phyloP scores from a whole-genome alignment of 78 protist species.

The Dictyostelium purpureum region DNA sequence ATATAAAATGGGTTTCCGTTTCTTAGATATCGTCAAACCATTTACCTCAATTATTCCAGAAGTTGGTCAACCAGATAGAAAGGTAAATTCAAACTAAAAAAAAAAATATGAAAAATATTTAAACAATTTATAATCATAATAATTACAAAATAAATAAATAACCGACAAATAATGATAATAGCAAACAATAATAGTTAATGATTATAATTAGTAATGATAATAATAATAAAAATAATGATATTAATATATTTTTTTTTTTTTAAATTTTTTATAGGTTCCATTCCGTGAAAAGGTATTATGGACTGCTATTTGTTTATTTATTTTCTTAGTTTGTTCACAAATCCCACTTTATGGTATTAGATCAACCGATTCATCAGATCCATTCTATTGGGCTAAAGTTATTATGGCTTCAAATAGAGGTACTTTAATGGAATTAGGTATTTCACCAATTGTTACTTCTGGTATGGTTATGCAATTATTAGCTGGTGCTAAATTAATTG shows the following conservation, averaged over 20 bases:
- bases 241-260: not conserved
- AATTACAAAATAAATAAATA: not conserved
- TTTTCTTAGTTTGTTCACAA: constrained; percentile 99
- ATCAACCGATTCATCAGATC: constrained; percentile 94
- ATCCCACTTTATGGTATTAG: constrained; percentile 98
- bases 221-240: too few relatives aligned
- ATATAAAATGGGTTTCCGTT: constrained; percentile 80
- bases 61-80: constrained; percentile 94
- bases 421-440: constrained; percentile 99
- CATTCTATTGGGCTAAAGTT: constrained; percentile 99
- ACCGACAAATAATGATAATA: not conserved
- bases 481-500: constrained; percentile 98
- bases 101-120: not conserved
- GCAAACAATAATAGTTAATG: not conserved
- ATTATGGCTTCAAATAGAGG: constrained; percentile 99
- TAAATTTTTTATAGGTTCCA: constrained; percentile 55
- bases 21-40: constrained; percentile 95
- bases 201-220: too few relatives aligned
- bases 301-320: constrained; percentile 97
- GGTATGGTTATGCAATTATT: constrained; percentile 97
- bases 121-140: too few relatives aligned
- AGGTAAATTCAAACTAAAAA: constrained; percentile 31
- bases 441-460: constrained; percentile 98
- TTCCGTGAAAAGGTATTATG: constrained; percentile 95
- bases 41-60: constrained; percentile 98